Conservation (phyloP, 2,329 filamentous ascomycete species). For the Epichloe bromicola region DNA sequence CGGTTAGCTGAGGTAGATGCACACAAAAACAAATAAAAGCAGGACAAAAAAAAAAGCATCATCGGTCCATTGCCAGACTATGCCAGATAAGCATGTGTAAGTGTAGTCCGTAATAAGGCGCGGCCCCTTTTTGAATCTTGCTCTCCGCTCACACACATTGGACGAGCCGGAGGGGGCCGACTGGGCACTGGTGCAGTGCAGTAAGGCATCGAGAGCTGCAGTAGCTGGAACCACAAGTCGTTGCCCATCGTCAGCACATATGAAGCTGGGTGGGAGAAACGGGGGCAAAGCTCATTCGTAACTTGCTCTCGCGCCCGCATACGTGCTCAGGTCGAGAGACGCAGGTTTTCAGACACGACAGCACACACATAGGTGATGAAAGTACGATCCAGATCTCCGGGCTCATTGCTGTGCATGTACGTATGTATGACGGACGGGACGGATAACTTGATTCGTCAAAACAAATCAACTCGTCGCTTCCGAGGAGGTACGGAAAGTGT, state of each 20-base stretch:
- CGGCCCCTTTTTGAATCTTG: too few relatives aligned
- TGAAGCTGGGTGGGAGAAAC: constrained; percentile 2
- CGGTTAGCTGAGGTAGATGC: too few relatives aligned
- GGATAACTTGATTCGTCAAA: background rate
- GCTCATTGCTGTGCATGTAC: background rate
- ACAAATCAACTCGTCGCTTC: background rate
- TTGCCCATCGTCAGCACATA: too few relatives aligned
- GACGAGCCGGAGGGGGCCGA: constrained; percentile 1
- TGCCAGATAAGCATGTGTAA: too few relatives aligned
- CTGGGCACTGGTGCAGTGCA: constrained; percentile 6
- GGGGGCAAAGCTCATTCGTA: background rate
- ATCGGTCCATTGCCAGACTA: too few relatives aligned
- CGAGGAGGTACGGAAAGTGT: background rate
- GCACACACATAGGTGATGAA: background rate
- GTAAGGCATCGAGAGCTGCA: constrained; percentile 6
- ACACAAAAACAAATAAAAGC: too few relatives aligned
- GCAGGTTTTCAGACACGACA: background rate
- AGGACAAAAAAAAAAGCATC: too few relatives aligned
- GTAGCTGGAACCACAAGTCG: constrained; percentile 8
- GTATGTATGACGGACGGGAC: background rate
- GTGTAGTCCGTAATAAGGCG: too few relatives aligned
- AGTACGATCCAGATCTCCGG: constrained; percentile 6
- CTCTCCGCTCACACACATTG: background rate
- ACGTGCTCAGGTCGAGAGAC: background rate
- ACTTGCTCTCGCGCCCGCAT: background rate